Evolutionary conservation across 768 basidiomycete genomes (phyloP), one percentile per base, ranked within the genome.

Genomic region (Suillus brevipes): DNA sequence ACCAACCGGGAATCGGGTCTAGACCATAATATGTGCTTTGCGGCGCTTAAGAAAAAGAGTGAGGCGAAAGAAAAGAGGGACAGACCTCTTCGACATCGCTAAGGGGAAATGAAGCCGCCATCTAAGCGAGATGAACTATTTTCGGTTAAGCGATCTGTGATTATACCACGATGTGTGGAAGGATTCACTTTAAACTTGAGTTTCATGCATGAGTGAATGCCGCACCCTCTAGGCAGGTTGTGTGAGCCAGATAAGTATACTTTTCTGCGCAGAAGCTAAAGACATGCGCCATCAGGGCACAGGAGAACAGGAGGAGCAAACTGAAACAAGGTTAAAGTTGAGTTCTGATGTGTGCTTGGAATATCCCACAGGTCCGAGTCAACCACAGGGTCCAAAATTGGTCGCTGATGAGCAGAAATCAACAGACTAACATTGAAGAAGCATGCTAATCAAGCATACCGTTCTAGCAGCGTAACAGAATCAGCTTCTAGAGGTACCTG

Each of bases 51-150:
- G 57, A 10, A 59, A 58, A 58, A 18, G 57, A 28, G 57, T 58
- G 20, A 59, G 25, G 57, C 28, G 10, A 59, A 40, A 59, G 25
- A 59, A 59, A 59, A 59, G 38, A 28, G 57, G 55, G 36, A 56
- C 55, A 56, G 34, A 8, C n/a, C 23, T 58, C 37, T 31, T 31
- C 34, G 34, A 36, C 34, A 28, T 25, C 57, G 57, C 57, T 28
- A 59, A 59, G 10, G 18, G 13, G 55, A 59, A 59, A 59, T 59
- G 25, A 59, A 59, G 5, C 28, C 37, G 6, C 57, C 38, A 12
- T 28, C 14, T 40, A 40, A 59, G 38, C 57, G 57, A 59, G 25
- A 59, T 59, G 57, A 59, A 40, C 18, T 40, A 59, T 28, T 59
- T 42, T 16, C 38, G 18, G 38, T 40, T 40, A 3, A 25, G 25